phyloP scores from a whole-genome alignment of 306 rosid species.

The Pterocarpus santalinus region DNA sequence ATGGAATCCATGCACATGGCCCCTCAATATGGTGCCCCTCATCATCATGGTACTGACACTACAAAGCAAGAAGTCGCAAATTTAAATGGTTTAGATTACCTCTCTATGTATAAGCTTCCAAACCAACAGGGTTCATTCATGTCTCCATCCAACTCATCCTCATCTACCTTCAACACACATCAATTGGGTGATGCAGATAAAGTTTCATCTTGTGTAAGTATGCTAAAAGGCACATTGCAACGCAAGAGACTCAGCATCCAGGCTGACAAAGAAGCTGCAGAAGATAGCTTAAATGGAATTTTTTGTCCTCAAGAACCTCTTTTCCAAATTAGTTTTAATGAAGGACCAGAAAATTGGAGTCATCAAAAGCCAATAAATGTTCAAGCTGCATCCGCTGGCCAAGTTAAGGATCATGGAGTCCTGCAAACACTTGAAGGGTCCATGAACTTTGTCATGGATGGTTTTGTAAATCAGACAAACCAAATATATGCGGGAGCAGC shows the following conservation, averaged over 20 bases:
- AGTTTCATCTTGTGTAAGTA: conserved; percentile 87
- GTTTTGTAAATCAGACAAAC: conserved; percentile 67
- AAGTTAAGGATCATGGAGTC: conserved; percentile 57
- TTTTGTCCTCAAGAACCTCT: conserved; percentile 59
- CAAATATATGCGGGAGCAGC: conserved; percentile 59
- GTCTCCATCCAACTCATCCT: conserved; percentile 82
- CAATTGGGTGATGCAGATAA: conserved; percentile 74
- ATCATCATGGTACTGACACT: conserved; percentile 49
- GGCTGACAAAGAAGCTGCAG: conserved; percentile 63
- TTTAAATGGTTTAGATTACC: conserved; percentile 62
- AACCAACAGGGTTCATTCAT: conserved; percentile 72
- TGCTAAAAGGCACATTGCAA: conserved; percentile 92
- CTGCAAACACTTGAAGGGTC: conserved; percentile 64
- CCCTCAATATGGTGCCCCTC: conserved; percentile 61
- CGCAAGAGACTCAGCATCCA: conserved; percentile 70
- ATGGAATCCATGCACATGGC: conserved; percentile 60
- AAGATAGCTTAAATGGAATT: conserved; percentile 56
- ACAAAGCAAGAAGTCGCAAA: conserved; percentile 61
- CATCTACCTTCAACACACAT: conserved; percentile 70
- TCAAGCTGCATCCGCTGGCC: conserved; percentile 58
- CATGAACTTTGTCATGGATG: conserved; percentile 65
- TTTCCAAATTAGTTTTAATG: conserved; percentile 55
- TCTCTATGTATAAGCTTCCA: conserved; percentile 60
- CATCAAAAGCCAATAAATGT: conserved; percentile 56
- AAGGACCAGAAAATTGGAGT: conserved; percentile 60